Evolutionary conservation across 805 yeast species (phyloP).

Genomic region (Metschnikowia anglica): DNA sequence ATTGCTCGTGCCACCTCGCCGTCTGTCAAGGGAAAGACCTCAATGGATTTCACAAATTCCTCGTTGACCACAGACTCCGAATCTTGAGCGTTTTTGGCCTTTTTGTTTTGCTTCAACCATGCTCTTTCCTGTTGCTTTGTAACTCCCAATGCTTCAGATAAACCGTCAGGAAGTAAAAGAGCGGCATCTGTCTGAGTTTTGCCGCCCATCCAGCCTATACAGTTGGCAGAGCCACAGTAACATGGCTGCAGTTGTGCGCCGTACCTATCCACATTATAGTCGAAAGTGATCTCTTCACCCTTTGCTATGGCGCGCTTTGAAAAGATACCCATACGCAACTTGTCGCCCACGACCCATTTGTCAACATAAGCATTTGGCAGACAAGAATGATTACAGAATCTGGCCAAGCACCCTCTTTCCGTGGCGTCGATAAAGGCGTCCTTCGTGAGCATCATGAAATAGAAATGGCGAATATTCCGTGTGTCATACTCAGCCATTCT

Average conservation of each 20-base stretch:
- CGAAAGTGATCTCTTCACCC: conserved; percentile 92
- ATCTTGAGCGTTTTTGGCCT: conserved; percentile 46
- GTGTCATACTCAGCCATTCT: conserved; percentile 75
- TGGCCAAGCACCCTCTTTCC: conserved; percentile 77
- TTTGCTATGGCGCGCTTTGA: conserved; percentile 66
- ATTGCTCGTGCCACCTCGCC: conserved; percentile 74
- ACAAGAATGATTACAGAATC: conserved; percentile 95
- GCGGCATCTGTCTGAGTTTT: conserved; percentile 95
- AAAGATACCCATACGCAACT: conserved; percentile 91
- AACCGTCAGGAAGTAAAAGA: conserved; percentile 73
- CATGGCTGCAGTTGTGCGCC: conserved; percentile 95
- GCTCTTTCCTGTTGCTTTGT: conserved; percentile 63
- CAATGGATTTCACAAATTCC: conserved; percentile 61
- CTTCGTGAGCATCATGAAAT: conserved; percentile 93
- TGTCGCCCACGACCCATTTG: conserved; percentile 94
- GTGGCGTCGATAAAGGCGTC: conserved; percentile 96
- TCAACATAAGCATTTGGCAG: conserved; percentile 93
- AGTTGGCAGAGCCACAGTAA: conserved; percentile 89
- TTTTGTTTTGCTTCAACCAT: conserved; percentile 62
- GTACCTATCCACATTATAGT: conserved; percentile 92
- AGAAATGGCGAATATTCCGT: conserved; percentile 73
- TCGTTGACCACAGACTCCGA: conserved; percentile 61
- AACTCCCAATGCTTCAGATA: conserved; percentile 85
- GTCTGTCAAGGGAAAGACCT: conserved; percentile 49
- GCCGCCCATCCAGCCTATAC: conserved; percentile 94